These are phyloP conservation scores for Teratosphaeria epicoccoides DNA, from an alignment of 2,329 filamentous ascomycete genomes.

Conservation along the genomic window DNA sequence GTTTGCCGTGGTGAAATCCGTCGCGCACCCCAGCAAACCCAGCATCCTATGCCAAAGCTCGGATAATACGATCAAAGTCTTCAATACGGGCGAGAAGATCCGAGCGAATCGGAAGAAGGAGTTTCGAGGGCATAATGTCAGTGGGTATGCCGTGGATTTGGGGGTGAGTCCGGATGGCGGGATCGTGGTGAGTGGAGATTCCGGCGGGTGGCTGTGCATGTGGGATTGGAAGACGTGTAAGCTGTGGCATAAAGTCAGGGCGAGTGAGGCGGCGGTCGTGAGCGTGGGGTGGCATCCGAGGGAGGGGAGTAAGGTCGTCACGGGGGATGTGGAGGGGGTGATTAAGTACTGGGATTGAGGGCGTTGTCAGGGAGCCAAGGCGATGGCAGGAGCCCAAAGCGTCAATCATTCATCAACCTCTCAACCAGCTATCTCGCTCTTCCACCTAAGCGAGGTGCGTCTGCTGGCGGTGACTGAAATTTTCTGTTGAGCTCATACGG, in stretches of 20 bases:
- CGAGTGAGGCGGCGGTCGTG: slow-evolving; percentile 70
- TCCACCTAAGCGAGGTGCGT: too few relatives aligned
- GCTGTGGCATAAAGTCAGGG: slow-evolving; percentile 94
- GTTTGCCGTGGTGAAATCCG: slow-evolving; percentile 85
- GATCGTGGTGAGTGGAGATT: slow-evolving; percentile 79
- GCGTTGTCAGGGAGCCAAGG: too few relatives aligned
- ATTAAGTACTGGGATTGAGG: slow-evolving; percentile 84
- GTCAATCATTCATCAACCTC: too few relatives aligned
- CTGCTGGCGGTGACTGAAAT: too few relatives aligned
- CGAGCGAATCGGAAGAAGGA: slow-evolving; percentile 95
- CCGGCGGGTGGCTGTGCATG: slow-evolving; percentile 68
- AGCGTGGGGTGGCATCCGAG: slow-evolving; percentile 94
- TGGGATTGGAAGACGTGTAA: slow-evolving; percentile 99
- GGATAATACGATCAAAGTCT: slow-evolving; percentile 96
- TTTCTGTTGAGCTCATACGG: too few relatives aligned
- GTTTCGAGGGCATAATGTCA: slow-evolving; percentile 91
- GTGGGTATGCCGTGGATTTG: slow-evolving; percentile 84
- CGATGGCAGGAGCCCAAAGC: too few relatives aligned
- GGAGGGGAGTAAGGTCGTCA: slow-evolving; percentile 87
- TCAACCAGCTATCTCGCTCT: too few relatives aligned
- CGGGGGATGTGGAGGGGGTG: slow-evolving; percentile 76
- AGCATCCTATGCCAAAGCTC: slow-evolving; percentile 88
- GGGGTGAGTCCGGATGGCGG: slow-evolving; percentile 84
- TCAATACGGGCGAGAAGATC: slow-evolving; percentile 89
- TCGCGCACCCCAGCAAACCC: slow-evolving; percentile 78